Conservation (phyloP, 2,329 filamentous ascomycete genomes). For the Aspergillus pseudoterreus region DNA sequence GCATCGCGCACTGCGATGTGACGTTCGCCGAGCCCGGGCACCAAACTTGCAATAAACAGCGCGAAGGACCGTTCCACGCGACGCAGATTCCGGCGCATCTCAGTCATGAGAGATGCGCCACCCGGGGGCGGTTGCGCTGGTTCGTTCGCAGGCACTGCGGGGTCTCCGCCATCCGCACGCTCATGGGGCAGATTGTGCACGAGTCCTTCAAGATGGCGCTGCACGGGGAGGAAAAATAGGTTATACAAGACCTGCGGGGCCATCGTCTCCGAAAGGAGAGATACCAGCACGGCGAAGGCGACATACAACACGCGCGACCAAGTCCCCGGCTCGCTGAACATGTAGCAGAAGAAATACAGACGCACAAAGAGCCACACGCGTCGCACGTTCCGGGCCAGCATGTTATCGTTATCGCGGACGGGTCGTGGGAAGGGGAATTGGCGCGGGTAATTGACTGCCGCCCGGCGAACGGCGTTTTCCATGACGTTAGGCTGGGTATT, state of each 20-base stretch:
- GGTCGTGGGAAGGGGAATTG: slow-evolving; percentile 25
- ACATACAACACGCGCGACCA: slow-evolving; percentile 43
- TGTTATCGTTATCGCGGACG: slow-evolving; percentile 24
- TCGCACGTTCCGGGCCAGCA: slow-evolving; percentile 39
- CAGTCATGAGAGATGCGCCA: slow-evolving; percentile 5
- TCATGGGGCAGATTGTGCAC: slow-evolving; percentile 29
- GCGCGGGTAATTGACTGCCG: slow-evolving; percentile 26
- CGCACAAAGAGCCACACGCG: slow-evolving; percentile 58
- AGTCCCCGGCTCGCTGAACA: slow-evolving; percentile 50
- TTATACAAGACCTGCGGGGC: slow-evolving; percentile 33
- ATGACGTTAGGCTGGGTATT: slow-evolving; percentile 19
- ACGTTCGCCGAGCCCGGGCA: slow-evolving; percentile 60
- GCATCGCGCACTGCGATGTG: slow-evolving; percentile 56
- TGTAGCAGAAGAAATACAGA: slow-evolving; percentile 56
- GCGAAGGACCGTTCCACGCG: slow-evolving; percentile 54
- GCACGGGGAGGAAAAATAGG: slow-evolving; percentile 36
- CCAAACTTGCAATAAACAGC: slow-evolving; percentile 60
- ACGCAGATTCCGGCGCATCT: slow-evolving; percentile 34
- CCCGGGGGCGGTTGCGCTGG: slow-evolving; percentile 4
- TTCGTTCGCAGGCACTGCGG: slow-evolving; percentile 8
- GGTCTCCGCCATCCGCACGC: slow-evolving; percentile 3
- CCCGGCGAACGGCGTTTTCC: slow-evolving; percentile 32
- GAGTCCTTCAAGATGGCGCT: slow-evolving; percentile 44
- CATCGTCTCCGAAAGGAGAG: slow-evolving; percentile 41
- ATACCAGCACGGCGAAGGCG: slow-evolving; percentile 32